Conservation (phyloP, 192 early-diverging fungal genomes). For the Kappamyces sp. region DNA sequence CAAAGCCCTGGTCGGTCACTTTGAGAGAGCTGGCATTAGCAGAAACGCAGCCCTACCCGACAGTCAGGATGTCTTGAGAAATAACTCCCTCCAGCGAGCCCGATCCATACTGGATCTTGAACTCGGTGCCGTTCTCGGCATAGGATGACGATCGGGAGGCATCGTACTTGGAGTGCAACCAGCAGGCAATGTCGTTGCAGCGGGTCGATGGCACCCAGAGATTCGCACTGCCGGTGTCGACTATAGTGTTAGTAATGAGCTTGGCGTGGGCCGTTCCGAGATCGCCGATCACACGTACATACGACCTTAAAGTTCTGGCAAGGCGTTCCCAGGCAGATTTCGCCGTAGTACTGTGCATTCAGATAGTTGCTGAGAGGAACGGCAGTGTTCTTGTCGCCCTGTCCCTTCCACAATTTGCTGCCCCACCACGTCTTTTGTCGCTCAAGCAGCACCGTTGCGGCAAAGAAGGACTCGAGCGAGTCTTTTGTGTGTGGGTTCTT, state of each 20-base stretch:
- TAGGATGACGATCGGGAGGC: conserved; percentile 71
- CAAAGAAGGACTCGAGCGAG: conserved; percentile 4
- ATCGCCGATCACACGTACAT: conserved; percentile 45
- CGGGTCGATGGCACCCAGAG: conserved; percentile 94
- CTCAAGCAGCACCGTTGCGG: conserved; percentile 5
- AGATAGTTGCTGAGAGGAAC: conserved; percentile 80
- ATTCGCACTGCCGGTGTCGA: conserved; percentile 79
- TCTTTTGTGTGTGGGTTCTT: conserved; percentile 12
- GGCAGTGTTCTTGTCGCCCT: conserved; percentile 5
- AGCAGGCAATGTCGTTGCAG: conserved; percentile 94
- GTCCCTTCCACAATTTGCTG: conserved; percentile 14
- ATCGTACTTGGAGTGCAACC: conserved; percentile 86
- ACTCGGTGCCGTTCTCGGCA: conserved; percentile 85
- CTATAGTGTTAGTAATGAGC: conserved; percentile 55
- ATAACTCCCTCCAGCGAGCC: conserved; percentile 94
- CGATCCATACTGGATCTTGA: conserved; percentile 90
- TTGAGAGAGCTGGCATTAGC: conserved; percentile 37
- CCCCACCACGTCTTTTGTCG: conserved; percentile 11
- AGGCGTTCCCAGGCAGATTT: conserved; percentile 47
- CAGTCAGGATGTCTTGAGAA: conserved; percentile 58
- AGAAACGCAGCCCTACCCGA: conserved; percentile 39
- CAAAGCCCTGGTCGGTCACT: conserved; percentile 77
- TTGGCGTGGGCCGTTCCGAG: conserved; percentile 50
- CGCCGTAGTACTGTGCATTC: conserved; percentile 97
- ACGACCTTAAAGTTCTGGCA: background rate